Evolutionary conservation across 768 basidiomycete genomes (phyloP), one percentile per base, ranked within the genome.

Genomic region (Amanita muscaria): DNA sequence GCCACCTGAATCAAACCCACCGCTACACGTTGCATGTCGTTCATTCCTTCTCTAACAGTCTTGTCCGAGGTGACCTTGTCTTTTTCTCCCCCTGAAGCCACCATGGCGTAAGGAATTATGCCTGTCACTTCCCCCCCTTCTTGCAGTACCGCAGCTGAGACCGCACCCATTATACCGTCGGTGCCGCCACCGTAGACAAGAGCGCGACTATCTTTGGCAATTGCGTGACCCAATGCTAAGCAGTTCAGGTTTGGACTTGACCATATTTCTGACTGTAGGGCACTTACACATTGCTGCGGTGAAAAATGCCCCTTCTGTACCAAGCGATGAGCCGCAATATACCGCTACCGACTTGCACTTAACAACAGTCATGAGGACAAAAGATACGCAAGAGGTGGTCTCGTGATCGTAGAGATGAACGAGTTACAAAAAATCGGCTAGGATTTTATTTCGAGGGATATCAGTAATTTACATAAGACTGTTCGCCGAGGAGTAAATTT

Each of bases 111-210:
- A 0, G 91, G 92, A 21, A 88, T 66, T 34, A 97, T 66, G 3
- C 91, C 91, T 4, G 76, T 83, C 19, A 85, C 86, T 32, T 72
- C 64, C 1, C 90, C 88, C 7, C 84, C 83, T 3, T 66, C 64
- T 47, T 80, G 69, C 6, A 86, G 65, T 1, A 74, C 82, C 1
- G 83, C 64, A 10, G 68, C 64, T 0, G 88, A 85, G 7, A 92
- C 79, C 36, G 75, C 60, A 49, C 92, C 92, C 92, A 96, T 96
- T 50, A 94, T 70, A 1, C 92, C 92, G 33, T 70, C 69, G 15
- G 71, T 69, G 0, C 90, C 92, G 5, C 92, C 92, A 2, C 92
- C 92, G 57, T 96, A 97, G 2, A 97, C 74, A 11, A 96, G 69
- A 3, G 79, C 74, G 2, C 81, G 68, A 0, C 72, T 65, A 12